These are phyloP conservation scores for Sorghum bicolor DNA, from an alignment of 176 grass and related monocot species.

Conservation along the genomic window DNA sequence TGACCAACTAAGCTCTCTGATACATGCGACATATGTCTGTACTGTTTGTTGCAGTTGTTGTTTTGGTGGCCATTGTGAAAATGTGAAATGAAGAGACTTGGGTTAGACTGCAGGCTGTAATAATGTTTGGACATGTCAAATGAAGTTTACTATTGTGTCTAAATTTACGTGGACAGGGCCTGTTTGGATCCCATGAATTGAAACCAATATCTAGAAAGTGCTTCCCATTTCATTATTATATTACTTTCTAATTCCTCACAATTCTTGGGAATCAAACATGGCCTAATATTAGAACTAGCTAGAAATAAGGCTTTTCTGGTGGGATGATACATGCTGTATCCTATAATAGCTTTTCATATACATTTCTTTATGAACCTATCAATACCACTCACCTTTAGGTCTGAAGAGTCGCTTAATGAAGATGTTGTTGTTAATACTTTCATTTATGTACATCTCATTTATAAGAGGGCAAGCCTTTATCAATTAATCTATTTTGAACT, in stretches of 20 bases:
- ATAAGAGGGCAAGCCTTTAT: background rate
- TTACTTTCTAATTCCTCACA: background rate
- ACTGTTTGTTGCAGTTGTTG: background rate
- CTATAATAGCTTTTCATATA: background rate
- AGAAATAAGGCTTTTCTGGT: background rate
- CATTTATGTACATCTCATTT: background rate
- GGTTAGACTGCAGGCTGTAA: background rate
- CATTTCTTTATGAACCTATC: background rate
- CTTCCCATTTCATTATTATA: background rate
- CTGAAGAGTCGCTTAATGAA: background rate
- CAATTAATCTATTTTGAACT: background rate
- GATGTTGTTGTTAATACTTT: background rate
- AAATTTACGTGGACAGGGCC: background rate
- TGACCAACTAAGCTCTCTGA: background rate
- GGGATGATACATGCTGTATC: background rate
- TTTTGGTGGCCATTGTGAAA: background rate
- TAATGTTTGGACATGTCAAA: background rate
- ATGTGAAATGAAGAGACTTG: slow-evolving; percentile 4
- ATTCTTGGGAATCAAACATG: background rate
- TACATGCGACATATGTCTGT: background rate
- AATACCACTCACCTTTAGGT: background rate
- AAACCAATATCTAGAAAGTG: background rate
- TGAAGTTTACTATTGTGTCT: background rate
- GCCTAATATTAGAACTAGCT: background rate
- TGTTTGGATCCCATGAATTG: background rate